Base-by-base conservation (phyloP, 495 filamentous ascomycete genomes). In the Stereocaulon alpinum region DNA sequence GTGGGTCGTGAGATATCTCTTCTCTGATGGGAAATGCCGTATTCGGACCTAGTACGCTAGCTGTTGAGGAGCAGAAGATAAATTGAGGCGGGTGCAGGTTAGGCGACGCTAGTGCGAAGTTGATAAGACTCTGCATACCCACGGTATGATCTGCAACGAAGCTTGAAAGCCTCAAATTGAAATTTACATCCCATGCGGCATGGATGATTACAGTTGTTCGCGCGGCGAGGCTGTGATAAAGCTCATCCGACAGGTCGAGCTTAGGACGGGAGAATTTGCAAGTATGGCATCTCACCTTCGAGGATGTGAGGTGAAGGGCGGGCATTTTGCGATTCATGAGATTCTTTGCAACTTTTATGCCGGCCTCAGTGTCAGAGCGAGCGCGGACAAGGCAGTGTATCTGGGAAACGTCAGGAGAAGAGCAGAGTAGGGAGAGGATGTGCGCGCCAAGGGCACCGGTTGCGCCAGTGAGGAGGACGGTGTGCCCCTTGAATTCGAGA, bases 171-270 rank as follows among this genome's bases (percentile, higher is more conserved):
- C 74, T 72, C 63, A 82, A 71, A 60, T 80, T 84, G 75, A 87
- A 88, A 67, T 87, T 86, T 29, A 87, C 85, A 6, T 81, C 77
- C 85, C 85, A 88, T 40, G 83, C 85, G n/a, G 78, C 75, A 67
- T 87, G 85, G 52, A 86, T 77, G 29, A 85, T 70, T 0, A 72
- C 62, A 4, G 79, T 82, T 1, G 72, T 70, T 54, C 71, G 69
- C 4, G 64, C 64, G 3, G 66, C 69, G 1, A 86, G 64, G 0
- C 66, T 53, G 2, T 67, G 59, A 60, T 79, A 77, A 15, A 59
- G 64, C 0, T 64, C 49, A 0, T 61, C 29, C 20, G 66, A 57
- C 0, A 85, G 70, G 15, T 82, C 81, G 4, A 86, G 69, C 9
- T 57, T 61, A 6, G 71, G 47, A 15, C 74, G 64, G 4, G 70